phyloP scores from a whole-genome alignment of 345 rosid species.

The Dovyalis caffra region DNA sequence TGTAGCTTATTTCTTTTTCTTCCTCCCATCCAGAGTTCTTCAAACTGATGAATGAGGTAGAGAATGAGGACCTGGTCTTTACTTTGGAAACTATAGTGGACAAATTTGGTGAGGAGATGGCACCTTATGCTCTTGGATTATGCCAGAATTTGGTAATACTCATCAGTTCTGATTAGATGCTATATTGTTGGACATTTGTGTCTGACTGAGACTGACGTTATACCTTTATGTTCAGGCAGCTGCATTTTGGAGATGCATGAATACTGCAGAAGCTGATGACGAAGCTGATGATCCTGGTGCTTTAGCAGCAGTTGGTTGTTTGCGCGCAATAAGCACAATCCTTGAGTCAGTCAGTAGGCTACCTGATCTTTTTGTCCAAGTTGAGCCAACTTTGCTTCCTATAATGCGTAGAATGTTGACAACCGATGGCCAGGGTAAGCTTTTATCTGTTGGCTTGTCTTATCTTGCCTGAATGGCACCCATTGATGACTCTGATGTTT shows the following conservation, averaged over 20 bases:
- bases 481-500: background rate
- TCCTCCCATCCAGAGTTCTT: conserved; percentile 69
- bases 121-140: conserved; percentile 87
- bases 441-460: background rate
- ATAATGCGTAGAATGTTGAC: conserved; percentile 94
- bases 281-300: conserved; percentile 91
- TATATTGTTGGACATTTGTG: background rate
- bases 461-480: background rate
- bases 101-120: conserved; percentile 98
- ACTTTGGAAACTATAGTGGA: conserved; percentile 91
- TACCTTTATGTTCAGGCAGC: conserved; percentile 55
- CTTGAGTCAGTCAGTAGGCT: conserved; percentile 93
- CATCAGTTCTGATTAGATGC: background rate
- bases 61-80: conserved; percentile 92
- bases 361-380: conserved; percentile 79
- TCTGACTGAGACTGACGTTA: background rate
- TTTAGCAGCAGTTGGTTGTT: conserved; percentile 91
- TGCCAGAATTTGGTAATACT: conserved; percentile 85
- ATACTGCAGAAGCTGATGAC: conserved; percentile 80
- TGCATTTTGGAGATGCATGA: conserved; percentile 96
- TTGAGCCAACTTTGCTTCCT: conserved; percentile 88
- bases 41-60: conserved; percentile 97
- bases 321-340: conserved; percentile 95
- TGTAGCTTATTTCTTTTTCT: background rate
- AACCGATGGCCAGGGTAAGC: conserved; percentile 90